Conservation (phyloP, 805 yeast genomes). For the Lachancea nothofagi region DNA sequence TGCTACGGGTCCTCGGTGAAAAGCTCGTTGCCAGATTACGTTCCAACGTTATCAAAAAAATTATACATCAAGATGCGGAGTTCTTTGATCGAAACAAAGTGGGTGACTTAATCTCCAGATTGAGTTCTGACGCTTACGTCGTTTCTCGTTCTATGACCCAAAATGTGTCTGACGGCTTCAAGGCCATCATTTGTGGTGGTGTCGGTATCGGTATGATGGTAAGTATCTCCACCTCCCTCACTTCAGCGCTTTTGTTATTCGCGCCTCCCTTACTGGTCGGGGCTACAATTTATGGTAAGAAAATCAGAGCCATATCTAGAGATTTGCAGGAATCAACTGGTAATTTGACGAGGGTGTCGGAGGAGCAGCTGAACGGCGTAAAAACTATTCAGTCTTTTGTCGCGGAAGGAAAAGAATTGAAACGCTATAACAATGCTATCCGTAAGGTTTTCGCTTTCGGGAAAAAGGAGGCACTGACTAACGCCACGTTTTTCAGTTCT, state of each 20-base stretch:
- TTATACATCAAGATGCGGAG: conserved; percentile 83
- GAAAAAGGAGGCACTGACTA: conserved; percentile 69
- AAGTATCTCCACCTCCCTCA: conserved; percentile 72
- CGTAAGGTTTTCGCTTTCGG: conserved; percentile 62
- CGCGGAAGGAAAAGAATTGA: conserved; percentile 76
- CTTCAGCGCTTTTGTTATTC: conserved; percentile 70
- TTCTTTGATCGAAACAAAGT: conserved; percentile 92
- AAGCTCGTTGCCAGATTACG: conserved; percentile 79
- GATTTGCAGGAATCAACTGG: conserved; percentile 85
- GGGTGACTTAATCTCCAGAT: conserved; percentile 87
- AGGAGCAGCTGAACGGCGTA: conserved; percentile 83
- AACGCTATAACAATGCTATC: conserved; percentile 69
- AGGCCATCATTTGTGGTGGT: conserved; percentile 74
- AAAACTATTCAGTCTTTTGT: conserved; percentile 90
- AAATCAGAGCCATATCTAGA: conserved; percentile 69
- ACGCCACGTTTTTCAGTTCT: conserved; percentile 71
- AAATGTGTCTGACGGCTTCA: conserved; percentile 84
- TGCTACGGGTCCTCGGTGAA: conserved; percentile 63
- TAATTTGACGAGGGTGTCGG: conserved; percentile 79
- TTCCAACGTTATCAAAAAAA: conserved; percentile 66
- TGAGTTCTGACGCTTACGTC: conserved; percentile 85
- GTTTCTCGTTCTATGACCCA: conserved; percentile 86
- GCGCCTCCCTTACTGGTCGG: conserved; percentile 78
- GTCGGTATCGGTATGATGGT: conserved; percentile 92
- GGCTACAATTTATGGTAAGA: conserved; percentile 76